Percentiles rank a stretch among this genome's conserved stretches.
phyloP scores from a whole-genome alignment of 257 asterid species.

The Ballota nigra region DNA sequence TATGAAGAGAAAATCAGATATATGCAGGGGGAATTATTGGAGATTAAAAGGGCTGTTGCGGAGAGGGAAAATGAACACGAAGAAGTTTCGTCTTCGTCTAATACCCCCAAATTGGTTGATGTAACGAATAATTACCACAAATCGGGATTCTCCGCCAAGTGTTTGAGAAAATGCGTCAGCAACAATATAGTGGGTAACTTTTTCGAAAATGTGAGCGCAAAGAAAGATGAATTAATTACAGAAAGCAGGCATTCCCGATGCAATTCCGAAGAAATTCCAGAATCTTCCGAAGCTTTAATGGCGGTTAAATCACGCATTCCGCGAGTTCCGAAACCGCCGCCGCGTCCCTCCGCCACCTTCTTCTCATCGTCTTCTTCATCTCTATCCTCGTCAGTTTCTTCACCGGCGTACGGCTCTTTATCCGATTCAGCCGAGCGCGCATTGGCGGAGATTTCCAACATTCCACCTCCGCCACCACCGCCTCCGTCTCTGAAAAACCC shows the following conservation, averaged over 20 bases:
- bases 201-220: constrained; percentile 19
- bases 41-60: constrained; percentile 48
- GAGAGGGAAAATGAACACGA: constrained; percentile 35
- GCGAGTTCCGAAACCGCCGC: constrained; percentile 90
- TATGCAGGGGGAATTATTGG: constrained; percentile 53
- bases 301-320: constrained; percentile 62
- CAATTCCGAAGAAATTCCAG: constrained; percentile 56
- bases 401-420: constrained; percentile 52
- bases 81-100: constrained; percentile 29
- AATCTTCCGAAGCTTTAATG: constrained; percentile 43
- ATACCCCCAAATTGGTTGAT: constrained; percentile 40
- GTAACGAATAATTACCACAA: constrained; percentile 35
- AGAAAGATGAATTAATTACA: constrained; percentile 37
- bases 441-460: constrained; percentile 58
- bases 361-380: constrained; percentile 41
- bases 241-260: constrained; percentile 40
- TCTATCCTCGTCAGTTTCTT: constrained; percentile 50
- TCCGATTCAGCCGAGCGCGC: constrained; percentile 72
- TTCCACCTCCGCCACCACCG: constrained; percentile 50
- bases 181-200: constrained; percentile 11
- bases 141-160: constrained; percentile 26
- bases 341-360: constrained; percentile 50
- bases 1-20: constrained; percentile 49
- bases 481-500: constrained; percentile 24
- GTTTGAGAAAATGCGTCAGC: constrained; percentile 52